Conservation (phyloP, 2,329 filamentous ascomycete genomes). For the Juglanconis sp. region DNA sequence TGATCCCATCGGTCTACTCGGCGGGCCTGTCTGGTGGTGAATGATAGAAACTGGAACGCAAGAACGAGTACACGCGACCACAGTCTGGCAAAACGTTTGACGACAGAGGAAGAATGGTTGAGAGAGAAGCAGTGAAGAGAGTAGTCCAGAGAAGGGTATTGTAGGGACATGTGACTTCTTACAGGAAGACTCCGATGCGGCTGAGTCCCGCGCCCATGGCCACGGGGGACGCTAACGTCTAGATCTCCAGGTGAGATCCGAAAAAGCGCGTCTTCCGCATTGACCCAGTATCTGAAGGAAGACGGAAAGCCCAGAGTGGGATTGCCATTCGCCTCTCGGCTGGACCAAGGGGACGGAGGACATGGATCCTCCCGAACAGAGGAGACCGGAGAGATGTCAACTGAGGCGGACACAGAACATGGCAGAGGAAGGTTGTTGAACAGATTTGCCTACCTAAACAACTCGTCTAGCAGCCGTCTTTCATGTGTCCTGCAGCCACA, state of each 20-base stretch:
- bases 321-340: too few species aligned
- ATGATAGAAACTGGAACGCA: background rate
- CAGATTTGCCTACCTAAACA: too few species aligned
- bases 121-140: background rate
- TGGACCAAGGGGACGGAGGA: too few species aligned
- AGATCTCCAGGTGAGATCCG: background rate
- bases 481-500: background rate
- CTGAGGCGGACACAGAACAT: too few species aligned
- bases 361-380: too few species aligned
- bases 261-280: too few species aligned
- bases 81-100: background rate
- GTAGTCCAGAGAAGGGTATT: background rate
- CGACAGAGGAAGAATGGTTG: too few species aligned
- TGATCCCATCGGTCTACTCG: background rate
- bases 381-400: too few species aligned
- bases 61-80: background rate
- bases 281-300: too few species aligned
- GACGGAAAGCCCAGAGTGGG: too few species aligned
- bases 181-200: constrained; percentile 4
- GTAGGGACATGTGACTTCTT: background rate
- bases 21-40: background rate
- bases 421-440: too few species aligned
- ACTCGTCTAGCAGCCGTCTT: background rate
- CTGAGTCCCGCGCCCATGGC: background rate
- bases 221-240: background rate